phyloP scores from a whole-genome alignment of 192 early-diverging fungal species.

The Mortierella hygrophila region DNA sequence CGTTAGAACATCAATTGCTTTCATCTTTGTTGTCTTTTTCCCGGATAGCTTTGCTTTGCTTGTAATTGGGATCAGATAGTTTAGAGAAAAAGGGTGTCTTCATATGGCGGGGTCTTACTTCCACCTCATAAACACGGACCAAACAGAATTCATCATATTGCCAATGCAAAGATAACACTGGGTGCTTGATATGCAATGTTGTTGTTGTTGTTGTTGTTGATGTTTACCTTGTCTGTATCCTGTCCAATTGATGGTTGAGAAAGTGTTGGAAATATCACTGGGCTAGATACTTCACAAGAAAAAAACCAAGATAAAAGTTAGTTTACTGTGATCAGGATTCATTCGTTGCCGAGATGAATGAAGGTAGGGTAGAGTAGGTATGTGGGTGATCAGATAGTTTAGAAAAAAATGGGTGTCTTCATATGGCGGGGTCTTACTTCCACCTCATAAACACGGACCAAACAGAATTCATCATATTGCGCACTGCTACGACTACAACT shows the following conservation, averaged over 20 bases:
- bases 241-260: neutral
- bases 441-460: conserved; percentile 60
- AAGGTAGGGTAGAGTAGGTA: neutral
- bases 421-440: conserved; percentile 56
- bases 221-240: neutral
- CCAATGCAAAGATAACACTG: neutral
- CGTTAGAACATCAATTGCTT: conserved; percentile 3
- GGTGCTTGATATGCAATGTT: neutral
- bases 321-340: neutral
- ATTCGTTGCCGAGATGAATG: neutral
- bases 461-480: conserved; percentile 58
- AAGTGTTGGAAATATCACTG: neutral
- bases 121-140: conserved; percentile 60
- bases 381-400: conserved; percentile 46
- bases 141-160: conserved; percentile 58
- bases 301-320: neutral
- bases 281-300: neutral
- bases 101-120: conserved; percentile 55
- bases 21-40: neutral
- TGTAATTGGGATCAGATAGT: conserved; percentile 42
- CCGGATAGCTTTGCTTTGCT: neutral
- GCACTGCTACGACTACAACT: neutral
- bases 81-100: conserved; percentile 58
- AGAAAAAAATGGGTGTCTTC: conserved; percentile 55
- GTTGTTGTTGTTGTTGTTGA: neutral